Conservation (phyloP, 768 basidiomycete genomes). For the Hericium rajendrae region DNA sequence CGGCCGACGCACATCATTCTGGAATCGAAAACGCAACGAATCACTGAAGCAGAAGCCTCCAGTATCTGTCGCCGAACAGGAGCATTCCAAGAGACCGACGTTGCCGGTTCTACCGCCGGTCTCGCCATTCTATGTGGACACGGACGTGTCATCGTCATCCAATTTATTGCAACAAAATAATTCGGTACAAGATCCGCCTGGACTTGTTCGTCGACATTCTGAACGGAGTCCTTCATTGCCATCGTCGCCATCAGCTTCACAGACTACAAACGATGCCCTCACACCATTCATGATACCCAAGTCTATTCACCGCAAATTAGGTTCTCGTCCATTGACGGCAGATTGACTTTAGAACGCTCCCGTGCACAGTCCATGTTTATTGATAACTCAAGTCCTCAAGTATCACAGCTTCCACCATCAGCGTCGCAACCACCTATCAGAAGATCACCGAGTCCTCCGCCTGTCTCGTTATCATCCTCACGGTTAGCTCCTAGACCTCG, state of each 20-base stretch:
- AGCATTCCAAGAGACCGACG: slow-evolving; percentile 24
- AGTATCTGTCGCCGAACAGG: slow-evolving; percentile 17
- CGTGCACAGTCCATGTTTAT: slow-evolving; percentile 22
- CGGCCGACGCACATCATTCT: slow-evolving; percentile 13
- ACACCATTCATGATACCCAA: not conserved
- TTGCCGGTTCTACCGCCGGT: slow-evolving; percentile 33
- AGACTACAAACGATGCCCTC: not conserved
- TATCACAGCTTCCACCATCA: not conserved
- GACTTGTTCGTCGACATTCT: slow-evolving; percentile 4
- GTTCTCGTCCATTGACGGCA: slow-evolving; percentile 33
- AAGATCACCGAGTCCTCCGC: not conserved
- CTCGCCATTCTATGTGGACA: slow-evolving; percentile 33
- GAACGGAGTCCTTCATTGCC: not conserved
- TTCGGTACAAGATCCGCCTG: slow-evolving; percentile 10
- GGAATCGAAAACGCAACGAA: slow-evolving; percentile 16
- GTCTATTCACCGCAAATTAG: not conserved
- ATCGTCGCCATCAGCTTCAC: not conserved
- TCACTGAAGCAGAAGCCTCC: slow-evolving; percentile 32
- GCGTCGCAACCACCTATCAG: not conserved
- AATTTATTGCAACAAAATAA: slow-evolving; percentile 21
- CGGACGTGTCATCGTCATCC: slow-evolving; percentile 13
- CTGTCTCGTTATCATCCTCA: not conserved
- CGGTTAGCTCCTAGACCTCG: slow-evolving; percentile 32
- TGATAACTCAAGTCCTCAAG: not conserved
- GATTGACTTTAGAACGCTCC: slow-evolving; percentile 22